Conservation (phyloP, 1,284 basidiomycete species). For the Pyrrhoderma noxium region DNA sequence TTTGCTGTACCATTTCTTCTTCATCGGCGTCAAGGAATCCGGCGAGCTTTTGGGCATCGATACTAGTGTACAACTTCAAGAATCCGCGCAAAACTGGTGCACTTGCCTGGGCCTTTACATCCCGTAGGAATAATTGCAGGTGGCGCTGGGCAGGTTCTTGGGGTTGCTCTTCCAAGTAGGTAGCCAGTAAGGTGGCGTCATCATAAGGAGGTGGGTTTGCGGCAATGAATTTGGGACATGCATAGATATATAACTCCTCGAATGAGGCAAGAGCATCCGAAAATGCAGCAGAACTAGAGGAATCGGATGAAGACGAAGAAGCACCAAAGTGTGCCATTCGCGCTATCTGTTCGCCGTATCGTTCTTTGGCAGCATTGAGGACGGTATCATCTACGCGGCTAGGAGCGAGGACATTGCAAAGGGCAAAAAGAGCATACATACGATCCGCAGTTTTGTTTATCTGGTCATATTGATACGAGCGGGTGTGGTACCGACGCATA, state of each 20-base stretch:
- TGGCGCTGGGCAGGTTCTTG: conserved; percentile 81
- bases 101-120: conserved; percentile 68
- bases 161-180: conserved; percentile 41
- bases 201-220: conserved; percentile 94
- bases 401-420: conserved; percentile 90
- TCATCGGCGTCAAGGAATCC: conserved; percentile 86
- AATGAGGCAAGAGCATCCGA: conserved; percentile 78
- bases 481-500: conserved; percentile 92
- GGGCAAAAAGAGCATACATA: conserved; percentile 94
- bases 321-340: conserved; percentile 52
- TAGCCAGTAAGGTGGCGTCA: conserved; percentile 59
- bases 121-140: conserved; percentile 74
- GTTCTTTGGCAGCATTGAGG: conserved; percentile 87
- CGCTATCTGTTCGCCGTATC: conserved; percentile 84
- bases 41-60: conserved; percentile 88
- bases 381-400: conserved; percentile 91
- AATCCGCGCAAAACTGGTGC: conserved; percentile 87
- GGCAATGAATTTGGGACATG: conserved; percentile 95
- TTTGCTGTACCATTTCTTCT: conserved; percentile 91
- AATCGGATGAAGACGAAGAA: neutral
- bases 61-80: conserved; percentile 91
- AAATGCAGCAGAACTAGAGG: conserved; percentile 50
- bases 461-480: conserved; percentile 96
- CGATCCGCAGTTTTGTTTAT: conserved; percentile 97
- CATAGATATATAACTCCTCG: conserved; percentile 91